Evolutionary conservation across 2,329 filamentous ascomycete genomes (phyloP), one percentile per base, ranked within the genome.

Genomic region (Cercospora zeina): DNA sequence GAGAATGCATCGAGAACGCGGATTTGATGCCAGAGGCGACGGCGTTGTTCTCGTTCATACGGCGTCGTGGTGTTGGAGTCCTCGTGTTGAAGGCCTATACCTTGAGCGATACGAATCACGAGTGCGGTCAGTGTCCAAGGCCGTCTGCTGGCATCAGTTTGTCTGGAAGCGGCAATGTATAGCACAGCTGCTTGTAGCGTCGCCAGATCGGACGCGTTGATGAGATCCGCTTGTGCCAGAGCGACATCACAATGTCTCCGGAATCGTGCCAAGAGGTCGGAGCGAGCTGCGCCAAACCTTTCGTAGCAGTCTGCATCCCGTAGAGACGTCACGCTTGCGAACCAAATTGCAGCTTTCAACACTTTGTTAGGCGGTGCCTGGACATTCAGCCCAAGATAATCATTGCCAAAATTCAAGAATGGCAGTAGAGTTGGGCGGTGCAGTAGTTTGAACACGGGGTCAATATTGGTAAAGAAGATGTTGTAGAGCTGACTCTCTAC

Each of bases 61-160:
- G 68, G 62, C 0, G 70, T 63, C 0, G 70, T 63, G 36, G 67
- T 61, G 13, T 58, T 64, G 7, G 47, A 36, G 5, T 56, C 58
- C 50, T 75, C 73, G 21, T 65, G 65, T 47, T 75, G 69, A 5
- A 76, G 62, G 14, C 66, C 66, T 59, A 72, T 69, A 0, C 71
- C 71, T 24, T 67, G 68, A 3, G 71, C 74, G 37, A 75, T 69
- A 19, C 74, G 71, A 6, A 73, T 65, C 1, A 71, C 54, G 8
- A 75, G 39, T 1, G 67, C 69, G 4, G 67, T 64, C 53, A 75
- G 39, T 1, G 72, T 73, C 74, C 74, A 75, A 11, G 67, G 65
- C 30, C 69, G 58, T 21, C 70, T 67, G 42, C 70, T 70, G 6
- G 57, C 33, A 50, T 75, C 73, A 8, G 59, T 60, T 8, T 69